Evolutionary conservation across 805 yeast species (phyloP).

Genomic region (Millerago galiae): DNA sequence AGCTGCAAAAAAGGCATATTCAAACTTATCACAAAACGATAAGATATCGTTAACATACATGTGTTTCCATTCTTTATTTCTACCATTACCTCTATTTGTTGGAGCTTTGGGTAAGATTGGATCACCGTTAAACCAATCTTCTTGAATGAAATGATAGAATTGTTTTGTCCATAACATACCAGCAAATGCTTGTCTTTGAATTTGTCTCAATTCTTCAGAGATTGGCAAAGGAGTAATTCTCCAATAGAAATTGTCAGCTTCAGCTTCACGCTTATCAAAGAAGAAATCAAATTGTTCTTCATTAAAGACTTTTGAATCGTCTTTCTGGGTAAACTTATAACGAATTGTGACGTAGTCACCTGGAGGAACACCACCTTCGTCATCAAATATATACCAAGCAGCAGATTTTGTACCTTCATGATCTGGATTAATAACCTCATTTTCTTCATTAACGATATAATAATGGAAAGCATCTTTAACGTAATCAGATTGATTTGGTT

Average conservation of each 20-base stretch:
- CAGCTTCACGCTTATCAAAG: constrained; percentile 68
- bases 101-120: constrained; percentile 77
- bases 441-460: constrained; percentile 54
- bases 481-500: constrained; percentile 43
- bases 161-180: constrained; percentile 93
- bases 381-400: constrained; percentile 78
- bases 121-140: constrained; percentile 85
- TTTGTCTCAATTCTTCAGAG: constrained; percentile 68
- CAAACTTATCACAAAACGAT: constrained; percentile 93
- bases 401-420: constrained; percentile 72
- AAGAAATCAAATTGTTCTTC: constrained; percentile 68
- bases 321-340: constrained; percentile 54
- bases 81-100: constrained; percentile 72
- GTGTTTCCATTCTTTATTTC: constrained; percentile 87
- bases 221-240: constrained; percentile 80
- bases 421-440: constrained; percentile 63
- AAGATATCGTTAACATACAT: constrained; percentile 81
- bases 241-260: constrained; percentile 92
- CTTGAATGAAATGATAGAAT: constrained; percentile 79
- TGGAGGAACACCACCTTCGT: constrained; percentile 72
- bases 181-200: constrained; percentile 91
- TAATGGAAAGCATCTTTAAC: constrained; percentile 93
- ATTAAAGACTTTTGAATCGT: constrained; percentile 41
- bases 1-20: constrained; percentile 92
- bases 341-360: constrained; percentile 84